A percentile compares a stretch with the other conserved stretches of the same genome.
phyloP scores from a whole-genome alignment of 331 rosid genomes.

The Rhamnella rubrinervis region DNA sequence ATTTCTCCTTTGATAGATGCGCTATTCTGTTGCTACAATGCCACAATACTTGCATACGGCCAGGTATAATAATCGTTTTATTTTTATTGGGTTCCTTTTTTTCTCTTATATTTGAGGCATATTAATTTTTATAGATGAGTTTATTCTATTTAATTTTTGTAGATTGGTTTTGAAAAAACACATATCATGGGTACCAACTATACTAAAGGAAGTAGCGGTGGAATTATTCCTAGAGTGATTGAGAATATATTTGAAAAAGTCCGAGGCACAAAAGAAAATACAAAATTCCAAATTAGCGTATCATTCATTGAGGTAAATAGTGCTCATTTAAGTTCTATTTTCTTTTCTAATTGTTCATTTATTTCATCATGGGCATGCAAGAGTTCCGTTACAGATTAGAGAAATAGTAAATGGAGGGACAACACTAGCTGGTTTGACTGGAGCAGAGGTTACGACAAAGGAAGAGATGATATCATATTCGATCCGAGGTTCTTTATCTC shows the following conservation, averaged over 20 bases:
- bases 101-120: background rate
- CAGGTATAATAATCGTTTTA: constrained; percentile 47
- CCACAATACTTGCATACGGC: constrained; percentile 91
- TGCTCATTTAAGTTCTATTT: background rate
- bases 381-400: constrained; percentile 86
- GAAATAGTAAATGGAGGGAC: constrained; percentile 85
- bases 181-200: constrained; percentile 88
- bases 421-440: constrained; percentile 85
- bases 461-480: constrained; percentile 84
- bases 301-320: constrained; percentile 80
- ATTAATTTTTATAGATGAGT: background rate
- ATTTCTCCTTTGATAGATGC: constrained; percentile 81
- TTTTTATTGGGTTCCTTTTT: background rate
- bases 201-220: constrained; percentile 51
- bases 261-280: constrained; percentile 35
- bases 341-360: too few species aligned
- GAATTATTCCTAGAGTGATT: constrained; percentile 73
- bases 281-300: constrained; percentile 71
- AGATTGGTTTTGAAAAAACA: constrained; percentile 94
- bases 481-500: constrained; percentile 67
- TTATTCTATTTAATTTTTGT: constrained; percentile 11
- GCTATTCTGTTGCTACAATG: constrained; percentile 78
- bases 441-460: constrained; percentile 71
- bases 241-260: too few species aligned
- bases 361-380: constrained; percentile 36